phyloP scores from a whole-genome alignment of 129 eudicot species.

The Calendula officinalis region DNA sequence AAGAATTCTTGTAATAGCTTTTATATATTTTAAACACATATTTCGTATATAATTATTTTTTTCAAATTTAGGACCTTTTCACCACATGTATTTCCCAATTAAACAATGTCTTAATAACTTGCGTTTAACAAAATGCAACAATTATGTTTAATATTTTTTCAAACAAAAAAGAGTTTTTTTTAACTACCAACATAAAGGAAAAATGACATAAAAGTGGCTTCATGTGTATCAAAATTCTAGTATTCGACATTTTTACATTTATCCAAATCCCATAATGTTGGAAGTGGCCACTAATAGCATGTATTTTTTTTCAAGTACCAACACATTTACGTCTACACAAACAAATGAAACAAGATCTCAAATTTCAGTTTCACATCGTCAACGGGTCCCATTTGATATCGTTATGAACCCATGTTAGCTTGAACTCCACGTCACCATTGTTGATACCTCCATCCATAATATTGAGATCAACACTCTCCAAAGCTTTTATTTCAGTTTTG shows the following conservation, averaged over 20 bases:
- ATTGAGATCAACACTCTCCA: constrained; percentile 39
- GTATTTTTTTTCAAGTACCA: constrained; percentile 1
- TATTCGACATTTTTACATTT: not conserved
- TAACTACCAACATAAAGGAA: constrained; percentile 11
- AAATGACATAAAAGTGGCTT: constrained; percentile 28
- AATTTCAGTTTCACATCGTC: constrained; percentile 25
- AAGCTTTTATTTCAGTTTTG: constrained; percentile 35
- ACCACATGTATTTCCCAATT: not conserved
- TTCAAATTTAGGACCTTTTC: not conserved
- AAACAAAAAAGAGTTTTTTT: too few species aligned
- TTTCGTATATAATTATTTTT: too few species aligned
- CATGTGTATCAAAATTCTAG: constrained; percentile 25
- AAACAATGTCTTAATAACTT: too few species aligned
- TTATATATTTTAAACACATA: too few species aligned
- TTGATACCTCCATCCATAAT: constrained; percentile 28
- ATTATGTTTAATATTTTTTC: too few species aligned
- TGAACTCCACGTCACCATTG: constrained; percentile 28
- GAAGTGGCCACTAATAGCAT: not conserved
- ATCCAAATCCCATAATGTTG: not conserved
- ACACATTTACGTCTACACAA: not conserved
- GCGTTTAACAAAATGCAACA: not conserved
- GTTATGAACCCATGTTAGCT: constrained; percentile 42
- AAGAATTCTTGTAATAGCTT: too few species aligned
- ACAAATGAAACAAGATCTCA: not conserved
- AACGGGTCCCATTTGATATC: constrained; percentile 32